Evolutionary conservation across 148 eudicot genomes (phyloP).

Genomic region (Fagopyrum homotropicum): DNA sequence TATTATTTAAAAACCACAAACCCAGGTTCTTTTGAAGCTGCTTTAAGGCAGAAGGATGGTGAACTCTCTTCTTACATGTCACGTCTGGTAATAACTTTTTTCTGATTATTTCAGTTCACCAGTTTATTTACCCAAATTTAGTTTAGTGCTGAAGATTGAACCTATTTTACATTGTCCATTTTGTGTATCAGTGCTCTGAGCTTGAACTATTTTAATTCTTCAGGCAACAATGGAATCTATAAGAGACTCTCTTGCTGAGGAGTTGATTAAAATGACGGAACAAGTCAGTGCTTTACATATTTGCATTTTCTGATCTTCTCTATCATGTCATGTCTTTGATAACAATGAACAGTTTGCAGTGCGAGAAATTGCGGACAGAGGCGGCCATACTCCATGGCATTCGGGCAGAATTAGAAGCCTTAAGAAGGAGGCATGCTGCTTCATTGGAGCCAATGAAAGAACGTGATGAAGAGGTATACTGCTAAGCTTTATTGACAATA

Average conservation of each 20-base stretch:
- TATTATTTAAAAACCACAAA: slow-evolving; percentile 78
- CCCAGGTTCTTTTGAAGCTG: slow-evolving; percentile 76
- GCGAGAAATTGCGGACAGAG: slow-evolving; percentile 80
- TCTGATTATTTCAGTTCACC: not conserved
- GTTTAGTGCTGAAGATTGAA: not conserved
- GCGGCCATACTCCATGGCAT: slow-evolving; percentile 71
- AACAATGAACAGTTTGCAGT: slow-evolving; percentile 34
- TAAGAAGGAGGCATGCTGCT: slow-evolving; percentile 86
- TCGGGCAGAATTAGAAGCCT: slow-evolving; percentile 83
- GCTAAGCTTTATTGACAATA: not conserved
- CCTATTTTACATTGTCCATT: not conserved
- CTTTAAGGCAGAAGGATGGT: slow-evolving; percentile 94
- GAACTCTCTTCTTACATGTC: slow-evolving; percentile 92
- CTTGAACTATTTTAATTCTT: slow-evolving; percentile 9
- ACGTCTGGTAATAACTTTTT: slow-evolving; percentile 49
- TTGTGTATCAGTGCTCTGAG: not conserved
- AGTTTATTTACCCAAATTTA: not conserved
- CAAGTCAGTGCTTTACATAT: slow-evolving; percentile 39
- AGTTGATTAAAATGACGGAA: slow-evolving; percentile 90
- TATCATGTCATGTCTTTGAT: slow-evolving; percentile 6
- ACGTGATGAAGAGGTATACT: slow-evolving; percentile 93
- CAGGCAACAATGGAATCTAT: slow-evolving; percentile 94
- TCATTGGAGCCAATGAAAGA: slow-evolving; percentile 98
- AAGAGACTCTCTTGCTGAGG: slow-evolving; percentile 96
- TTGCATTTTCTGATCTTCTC: not conserved